Evolutionary conservation across 2,329 filamentous ascomycete genomes (phyloP), one percentile per base, ranked within the genome.

Genomic region (Ceratocystis cubensis): DNA sequence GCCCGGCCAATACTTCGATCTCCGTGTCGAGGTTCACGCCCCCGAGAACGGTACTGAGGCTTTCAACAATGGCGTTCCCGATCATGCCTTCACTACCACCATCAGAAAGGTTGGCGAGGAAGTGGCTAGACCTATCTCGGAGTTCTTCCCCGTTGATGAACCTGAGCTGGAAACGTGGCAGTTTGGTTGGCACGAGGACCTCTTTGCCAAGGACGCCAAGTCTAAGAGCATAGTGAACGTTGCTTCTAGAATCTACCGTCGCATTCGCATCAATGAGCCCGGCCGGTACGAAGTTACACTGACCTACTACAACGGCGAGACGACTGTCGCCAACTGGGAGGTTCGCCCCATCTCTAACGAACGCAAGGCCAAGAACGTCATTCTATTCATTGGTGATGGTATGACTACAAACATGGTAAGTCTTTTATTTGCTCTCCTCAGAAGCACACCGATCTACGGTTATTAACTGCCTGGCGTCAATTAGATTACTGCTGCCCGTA

Each of bases 181-280:
- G 70, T 94, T 94, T 73, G 81, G 80, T n/a, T 94, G 88, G 88
- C 93, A 83, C 72, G 90, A 93, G 78, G 88, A 95, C 72, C 82
- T 91, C 30, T 95, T 90, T 73, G 89, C 89, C 30, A 78, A 85
- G 72, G 89, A 92, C 71, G 84, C 84, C 3, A 77, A 83, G 25
- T 85, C 81, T 44, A 82, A 88, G 3, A 88, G 86, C 1, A 72
- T 91, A 20, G 90, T 95, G 75, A 89, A 91, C 69, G 90, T 94
- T 63, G 86, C 89, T 1, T 82, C 88, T 69, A 93, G 91, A 76
- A 85, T 84, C 37, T 94, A 91, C 78, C 83, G 90, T 69, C 83
- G 84, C 69, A 82, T 94, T 61, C 86, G 86, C 20, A 79, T 95
- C 30, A 86, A 88, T 73, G 87, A 91, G 78, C 88, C 90, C 0